Base-by-base conservation (phyloP, 352 stramenopile species). In the Globisporangium iwayamae region DNA sequence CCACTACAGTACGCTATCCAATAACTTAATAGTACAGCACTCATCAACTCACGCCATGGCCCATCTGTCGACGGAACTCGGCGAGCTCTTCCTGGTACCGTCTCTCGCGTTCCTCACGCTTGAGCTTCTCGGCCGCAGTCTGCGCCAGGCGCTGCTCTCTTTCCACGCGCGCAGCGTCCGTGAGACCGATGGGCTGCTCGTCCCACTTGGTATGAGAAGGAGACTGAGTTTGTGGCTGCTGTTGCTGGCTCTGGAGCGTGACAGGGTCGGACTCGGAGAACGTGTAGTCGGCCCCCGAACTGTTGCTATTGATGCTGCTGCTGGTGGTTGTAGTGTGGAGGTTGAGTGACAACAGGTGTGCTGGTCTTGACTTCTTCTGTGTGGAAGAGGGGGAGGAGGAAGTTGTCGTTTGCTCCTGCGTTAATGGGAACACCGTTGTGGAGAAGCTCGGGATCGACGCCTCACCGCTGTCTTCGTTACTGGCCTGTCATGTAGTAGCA, bases 51-150 rank as follows among this genome's bases (percentile, higher is more conserved):
- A 55, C 22, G 11, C 32, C 16, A 22, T 60, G 50, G 6, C 66
- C 48, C 64, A 74, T 68, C 11, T 63, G 60, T 5, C 55, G 65
- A 13, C 67, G 70, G 55, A 85, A 89, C 18, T 76, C 75, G 22
- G 70, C 68, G 4, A 89, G 68, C 52, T 89, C 79, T 47, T 89
- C 74, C 57, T 87, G 79, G 65, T 74, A 89, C 62, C 71, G 70
- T 0, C 64, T 72, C 30, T 89, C 77, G 8, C 79, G 77, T 38
- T 87, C 77, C 53, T 79, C 74, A 2, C 73, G 73, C 52, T 65
- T 70, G 20, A 58, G 62, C 20, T 67, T 63, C 28, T 72, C 62
- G 3, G 64, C 60, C 8, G 65, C 62, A 4, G 56, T 50, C 18
- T 58, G 69, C 51, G 61, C 57, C 4, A 71, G 47, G 4, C 84